These are phyloP conservation scores for Monosporascus sp. DNA, from an alignment of 2,329 filamentous ascomycete species.

Conservation along the genomic window DNA sequence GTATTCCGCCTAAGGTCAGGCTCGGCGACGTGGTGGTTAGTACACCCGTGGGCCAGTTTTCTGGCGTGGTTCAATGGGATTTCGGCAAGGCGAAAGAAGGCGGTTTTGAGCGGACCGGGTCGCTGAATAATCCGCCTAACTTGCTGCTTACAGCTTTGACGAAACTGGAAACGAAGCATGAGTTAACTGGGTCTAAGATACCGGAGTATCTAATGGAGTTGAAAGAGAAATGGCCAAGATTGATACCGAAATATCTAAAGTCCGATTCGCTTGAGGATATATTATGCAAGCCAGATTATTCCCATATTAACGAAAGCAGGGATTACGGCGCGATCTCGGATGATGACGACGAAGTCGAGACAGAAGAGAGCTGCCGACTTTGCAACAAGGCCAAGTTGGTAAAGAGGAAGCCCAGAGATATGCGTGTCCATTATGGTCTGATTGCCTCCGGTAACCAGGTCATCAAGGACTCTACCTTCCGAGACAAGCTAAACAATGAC, in stretches of 20 bases:
- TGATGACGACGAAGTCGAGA: background rate
- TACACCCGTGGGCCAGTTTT: slow-evolving; percentile 4
- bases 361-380: slow-evolving; percentile 4
- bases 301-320: background rate
- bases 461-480: slow-evolving; percentile 15
- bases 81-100: slow-evolving; percentile 12
- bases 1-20: slow-evolving; percentile 13
- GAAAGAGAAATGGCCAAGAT: slow-evolving; percentile 7
- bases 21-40: slow-evolving; percentile 23
- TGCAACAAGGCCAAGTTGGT: slow-evolving; percentile 12
- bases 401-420: slow-evolving; percentile 10
- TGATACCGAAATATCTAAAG: slow-evolving; percentile 11
- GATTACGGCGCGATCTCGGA: slow-evolving; percentile 2
- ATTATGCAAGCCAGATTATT: slow-evolving; percentile 5
- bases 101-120: slow-evolving; percentile 11
- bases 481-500: slow-evolving; percentile 9
- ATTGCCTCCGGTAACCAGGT: slow-evolving; percentile 21
- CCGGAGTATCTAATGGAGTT: slow-evolving; percentile 11
- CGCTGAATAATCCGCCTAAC: slow-evolving; percentile 13
- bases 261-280: slow-evolving; percentile 13
- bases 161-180: slow-evolving; percentile 9
- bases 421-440: slow-evolving; percentile 19
- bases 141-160: slow-evolving; percentile 12
- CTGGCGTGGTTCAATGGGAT: slow-evolving; percentile 21
- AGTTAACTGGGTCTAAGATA: slow-evolving; percentile 12